These are phyloP conservation scores for Cruciata laevipes DNA, from an alignment of 257 asterid genomes.

Conservation along the genomic window DNA sequence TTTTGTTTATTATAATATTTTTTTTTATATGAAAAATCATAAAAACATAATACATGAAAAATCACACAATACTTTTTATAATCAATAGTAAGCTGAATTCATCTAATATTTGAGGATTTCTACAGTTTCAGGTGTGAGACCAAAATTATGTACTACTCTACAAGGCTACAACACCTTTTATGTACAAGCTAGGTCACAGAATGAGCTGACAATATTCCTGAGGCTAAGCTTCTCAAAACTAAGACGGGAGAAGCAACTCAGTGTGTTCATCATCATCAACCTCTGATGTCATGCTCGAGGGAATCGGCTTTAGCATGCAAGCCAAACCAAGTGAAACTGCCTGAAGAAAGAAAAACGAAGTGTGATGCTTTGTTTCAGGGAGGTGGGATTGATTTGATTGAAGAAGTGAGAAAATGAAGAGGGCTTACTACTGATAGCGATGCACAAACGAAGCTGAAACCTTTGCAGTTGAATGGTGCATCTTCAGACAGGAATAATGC, in stretches of 20 bases:
- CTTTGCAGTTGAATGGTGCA: constrained; percentile 94
- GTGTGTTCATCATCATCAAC: constrained; percentile 36
- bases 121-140: too few relatives aligned
- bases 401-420: not conserved
- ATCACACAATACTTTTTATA: too few relatives aligned
- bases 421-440: constrained; percentile 64
- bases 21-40: too few relatives aligned
- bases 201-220: not conserved
- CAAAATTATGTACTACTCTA: too few relatives aligned
- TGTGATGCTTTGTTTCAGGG: not conserved
- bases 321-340: constrained; percentile 55
- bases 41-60: too few relatives aligned
- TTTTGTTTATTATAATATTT: too few relatives aligned
- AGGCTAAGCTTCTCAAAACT: constrained; percentile 4
- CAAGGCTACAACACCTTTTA: not conserved
- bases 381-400: not conserved
- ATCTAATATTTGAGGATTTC: too few relatives aligned
- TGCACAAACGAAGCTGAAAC: constrained; percentile 82
- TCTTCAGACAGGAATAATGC: constrained; percentile 74
- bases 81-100: too few relatives aligned
- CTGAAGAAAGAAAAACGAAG: constrained; percentile 22
- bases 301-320: constrained; percentile 43
- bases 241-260: constrained; percentile 65
- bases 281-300: constrained; percentile 24
- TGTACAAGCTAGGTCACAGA: not conserved